Base-by-base conservation (phyloP, 192 early-diverging fungal genomes). In the Coemansia nantahalensis region DNA sequence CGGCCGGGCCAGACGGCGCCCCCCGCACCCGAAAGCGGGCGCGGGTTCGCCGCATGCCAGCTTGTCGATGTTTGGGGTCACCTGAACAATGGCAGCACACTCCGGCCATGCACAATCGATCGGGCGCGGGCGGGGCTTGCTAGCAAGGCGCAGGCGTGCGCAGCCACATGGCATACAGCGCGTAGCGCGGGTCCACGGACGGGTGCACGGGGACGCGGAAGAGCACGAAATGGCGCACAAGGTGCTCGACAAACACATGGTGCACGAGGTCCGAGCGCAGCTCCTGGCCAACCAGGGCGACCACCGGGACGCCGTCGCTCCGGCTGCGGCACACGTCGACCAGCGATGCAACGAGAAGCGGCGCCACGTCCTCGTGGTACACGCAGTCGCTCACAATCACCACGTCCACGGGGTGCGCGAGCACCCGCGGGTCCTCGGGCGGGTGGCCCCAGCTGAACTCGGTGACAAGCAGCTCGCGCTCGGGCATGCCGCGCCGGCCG, bases 181-280 rank as follows among this genome's bases (percentile, higher is more conserved):
- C 48, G 26, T 56, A 59, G 17, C 42, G 44, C 0, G 31, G 23
- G 26, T 75, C 72, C 2, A 64, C 24, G 2, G 18, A 7, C 0
- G 39, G 39, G n/a, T 45, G 43, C 11, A 75, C 54, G 2, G 72
- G 65, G 13, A 68, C 51, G 0, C 72, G 59, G 21, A 56, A 53
- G 12, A 75, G 44, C 13, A 42, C 39, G 51, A 75, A 75, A 15
- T 18, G 28, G 5, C 56, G 21, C 5, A 77, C 54, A 37, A 77
- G 35, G 12, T 10, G 33, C 11, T 55, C 48, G 5, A 77, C 35
- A 57, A 77, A 77, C 26, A 26, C 58, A 45, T 61, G 54, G 32
- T 77, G 66, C 11, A 77, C 73, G 6, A 69, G 5, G 31, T 77
- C 73, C n/a, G 73, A 77, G 7, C 73, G 56, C 62, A 77, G 51